A percentile compares a stretch with the other conserved stretches of the same genome.
Conservation (phyloP, 441 rosid genomes). For the Cnidoscolus chayamansa region DNA sequence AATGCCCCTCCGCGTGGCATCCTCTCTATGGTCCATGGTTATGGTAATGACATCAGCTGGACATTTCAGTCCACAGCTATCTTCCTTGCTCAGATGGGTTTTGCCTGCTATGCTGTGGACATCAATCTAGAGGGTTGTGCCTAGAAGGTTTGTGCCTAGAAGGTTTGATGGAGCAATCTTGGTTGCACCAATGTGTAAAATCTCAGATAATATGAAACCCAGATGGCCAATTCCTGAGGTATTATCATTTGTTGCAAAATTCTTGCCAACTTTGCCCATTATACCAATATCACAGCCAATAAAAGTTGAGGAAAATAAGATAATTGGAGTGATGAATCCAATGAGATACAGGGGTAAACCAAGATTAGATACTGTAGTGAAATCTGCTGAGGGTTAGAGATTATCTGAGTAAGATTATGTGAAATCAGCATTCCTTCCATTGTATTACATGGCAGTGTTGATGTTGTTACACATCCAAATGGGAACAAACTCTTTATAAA, state of each 20-base stretch:
- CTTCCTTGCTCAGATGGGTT: slow-evolving; percentile 70
- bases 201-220: slow-evolving; percentile 68
- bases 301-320: slow-evolving; percentile 61
- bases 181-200: slow-evolving; percentile 86
- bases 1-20: slow-evolving; percentile 50
- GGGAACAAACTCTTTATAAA: slow-evolving; percentile 62
- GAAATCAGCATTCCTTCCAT: slow-evolving; percentile 67
- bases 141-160: slow-evolving; percentile 10
- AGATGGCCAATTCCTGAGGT: slow-evolving; percentile 72
- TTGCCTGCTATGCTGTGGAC: slow-evolving; percentile 74
- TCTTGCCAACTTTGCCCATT: slow-evolving; percentile 69
- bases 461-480: slow-evolving; percentile 79
- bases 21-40: slow-evolving; percentile 83
- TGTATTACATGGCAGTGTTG: slow-evolving; percentile 74
- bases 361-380: slow-evolving; percentile 72
- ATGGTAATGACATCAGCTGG: slow-evolving; percentile 84
- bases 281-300: slow-evolving; percentile 63
- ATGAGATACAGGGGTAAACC: slow-evolving; percentile 68
- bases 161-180: slow-evolving; percentile 64
- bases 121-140: slow-evolving; percentile 24
- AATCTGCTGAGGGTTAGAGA: slow-evolving; percentile 68
- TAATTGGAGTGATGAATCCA: slow-evolving; percentile 57
- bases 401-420: slow-evolving; percentile 42
- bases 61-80: slow-evolving; percentile 70
- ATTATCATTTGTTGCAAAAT: slow-evolving; percentile 44